These are phyloP conservation scores for Medicago lupulina DNA, from an alignment of 306 rosid genomes.

Conservation along the genomic window DNA sequence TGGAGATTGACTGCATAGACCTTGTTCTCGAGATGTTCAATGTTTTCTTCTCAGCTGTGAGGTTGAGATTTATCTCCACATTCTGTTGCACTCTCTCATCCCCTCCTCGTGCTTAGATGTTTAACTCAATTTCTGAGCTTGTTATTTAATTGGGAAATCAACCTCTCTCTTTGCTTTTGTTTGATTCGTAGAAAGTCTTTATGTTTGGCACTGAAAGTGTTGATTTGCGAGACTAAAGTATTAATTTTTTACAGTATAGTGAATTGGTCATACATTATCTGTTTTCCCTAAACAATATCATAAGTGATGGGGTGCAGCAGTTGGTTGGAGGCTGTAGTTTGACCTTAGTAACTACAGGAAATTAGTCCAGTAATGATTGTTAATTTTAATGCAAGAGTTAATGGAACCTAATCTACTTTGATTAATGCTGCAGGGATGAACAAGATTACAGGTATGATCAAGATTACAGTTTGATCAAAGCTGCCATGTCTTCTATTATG, in stretches of 20 bases:
- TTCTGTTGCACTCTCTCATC: neutral
- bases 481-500: slow-evolving; percentile 75
- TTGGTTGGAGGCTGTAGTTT: slow-evolving; percentile 13
- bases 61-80: slow-evolving; percentile 54
- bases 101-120: slow-evolving; percentile 27
- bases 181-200: slow-evolving; percentile 22
- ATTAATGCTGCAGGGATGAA: slow-evolving; percentile 59
- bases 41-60: slow-evolving; percentile 75
- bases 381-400: slow-evolving; percentile 33
- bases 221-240: slow-evolving; percentile 4
- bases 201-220: neutral
- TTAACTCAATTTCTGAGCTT: slow-evolving; percentile 5
- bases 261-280: slow-evolving; percentile 22
- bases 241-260: slow-evolving; percentile 11
- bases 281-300: slow-evolving; percentile 23
- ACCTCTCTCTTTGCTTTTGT: slow-evolving; percentile 32
- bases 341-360: slow-evolving; percentile 4
- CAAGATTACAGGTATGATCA: slow-evolving; percentile 45
- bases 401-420: slow-evolving; percentile 31
- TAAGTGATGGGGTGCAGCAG: slow-evolving; percentile 9
- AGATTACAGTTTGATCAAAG: slow-evolving; percentile 52
- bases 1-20: slow-evolving; percentile 75
- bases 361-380: slow-evolving; percentile 18
- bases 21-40: slow-evolving; percentile 78
- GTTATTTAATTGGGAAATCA: slow-evolving; percentile 24